Evolutionary conservation across 805 yeast species (phyloP).

Genomic region (Yamadazyma scolyti): DNA sequence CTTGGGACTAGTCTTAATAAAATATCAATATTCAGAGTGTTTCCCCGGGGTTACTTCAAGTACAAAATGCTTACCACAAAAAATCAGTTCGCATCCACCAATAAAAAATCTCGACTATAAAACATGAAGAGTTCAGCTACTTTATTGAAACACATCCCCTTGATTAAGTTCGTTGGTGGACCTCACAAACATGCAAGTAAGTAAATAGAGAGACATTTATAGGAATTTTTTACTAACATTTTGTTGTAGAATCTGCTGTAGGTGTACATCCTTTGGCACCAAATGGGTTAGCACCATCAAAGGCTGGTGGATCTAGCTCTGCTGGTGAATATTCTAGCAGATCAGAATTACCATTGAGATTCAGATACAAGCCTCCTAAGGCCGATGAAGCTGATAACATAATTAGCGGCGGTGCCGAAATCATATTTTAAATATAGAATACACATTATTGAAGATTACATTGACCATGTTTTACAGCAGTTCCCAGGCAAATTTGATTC

Average conservation of each 20-base stretch:
- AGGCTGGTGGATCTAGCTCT: slow-evolving; percentile 9
- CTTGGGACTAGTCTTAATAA: too few species aligned
- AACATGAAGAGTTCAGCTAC: slow-evolving; percentile 32
- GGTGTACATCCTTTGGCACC: slow-evolving; percentile 41
- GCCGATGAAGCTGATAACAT: slow-evolving; percentile 73
- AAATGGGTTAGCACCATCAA: slow-evolving; percentile 39
- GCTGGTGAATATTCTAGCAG: slow-evolving; percentile 50
- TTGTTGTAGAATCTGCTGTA: slow-evolving; percentile 6
- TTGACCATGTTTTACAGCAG: too few species aligned
- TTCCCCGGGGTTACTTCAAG: too few species aligned
- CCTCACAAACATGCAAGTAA: slow-evolving; percentile 54
- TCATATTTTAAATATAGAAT: slow-evolving; percentile 44
- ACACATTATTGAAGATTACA: too few species aligned
- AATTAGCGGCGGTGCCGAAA: slow-evolving; percentile 79
- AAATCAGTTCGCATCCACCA: too few species aligned
- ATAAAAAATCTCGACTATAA: too few species aligned
- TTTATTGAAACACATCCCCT: slow-evolving; percentile 52
- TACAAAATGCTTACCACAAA: too few species aligned
- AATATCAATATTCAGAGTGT: too few species aligned
- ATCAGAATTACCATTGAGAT: slow-evolving; percentile 66
- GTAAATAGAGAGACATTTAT: too few species aligned
- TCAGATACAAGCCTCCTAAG: slow-evolving; percentile 61
- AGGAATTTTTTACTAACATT: background rate
- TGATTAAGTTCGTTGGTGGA: slow-evolving; percentile 85
- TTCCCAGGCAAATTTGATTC: too few species aligned